These are phyloP conservation scores for Xylaria sp. DNA, from an alignment of 2,329 filamentous ascomycete genomes.

Conservation along the genomic window DNA sequence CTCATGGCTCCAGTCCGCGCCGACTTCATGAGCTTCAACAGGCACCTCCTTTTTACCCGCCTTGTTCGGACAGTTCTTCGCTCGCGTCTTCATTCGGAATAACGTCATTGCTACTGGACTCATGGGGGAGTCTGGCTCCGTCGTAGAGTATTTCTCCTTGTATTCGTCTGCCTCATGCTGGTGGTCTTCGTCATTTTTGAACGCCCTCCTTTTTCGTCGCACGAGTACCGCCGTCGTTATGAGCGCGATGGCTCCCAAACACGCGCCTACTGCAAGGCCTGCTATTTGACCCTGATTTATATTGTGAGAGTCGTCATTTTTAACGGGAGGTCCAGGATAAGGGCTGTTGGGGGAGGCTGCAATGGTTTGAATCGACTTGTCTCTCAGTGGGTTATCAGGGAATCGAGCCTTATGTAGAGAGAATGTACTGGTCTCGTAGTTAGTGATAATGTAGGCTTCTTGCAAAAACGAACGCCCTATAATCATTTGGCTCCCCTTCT, in stretches of 20 bases:
- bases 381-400: constrained; percentile 54
- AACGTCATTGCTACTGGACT: constrained; percentile 47
- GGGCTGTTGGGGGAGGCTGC: constrained; percentile 57
- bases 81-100: constrained; percentile 56
- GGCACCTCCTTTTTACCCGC: constrained; percentile 37
- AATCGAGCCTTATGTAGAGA: constrained; percentile 66
- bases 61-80: constrained; percentile 47
- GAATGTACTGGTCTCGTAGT: constrained; percentile 64
- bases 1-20: constrained; percentile 57
- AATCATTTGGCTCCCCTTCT: constrained; percentile 64
- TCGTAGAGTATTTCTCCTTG: constrained; percentile 52
- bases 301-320: constrained; percentile 39
- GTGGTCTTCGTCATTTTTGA: constrained; percentile 39
- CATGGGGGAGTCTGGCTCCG: constrained; percentile 48
- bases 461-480: constrained; percentile 76
- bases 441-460: constrained; percentile 70
- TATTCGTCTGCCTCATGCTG: constrained; percentile 46
- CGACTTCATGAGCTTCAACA: constrained; percentile 52
- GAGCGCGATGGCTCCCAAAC: constrained; percentile 49
- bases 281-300: constrained; percentile 56
- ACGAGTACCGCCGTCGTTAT: constrained; percentile 48
- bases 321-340: constrained; percentile 54
- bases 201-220: constrained; percentile 46
- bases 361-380: constrained; percentile 56
- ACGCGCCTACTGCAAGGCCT: constrained; percentile 58